Evolutionary conservation across 2,329 filamentous ascomycete genomes (phyloP), one percentile per base, ranked within the genome.

Genomic region (Leptoxyphium fumago): DNA sequence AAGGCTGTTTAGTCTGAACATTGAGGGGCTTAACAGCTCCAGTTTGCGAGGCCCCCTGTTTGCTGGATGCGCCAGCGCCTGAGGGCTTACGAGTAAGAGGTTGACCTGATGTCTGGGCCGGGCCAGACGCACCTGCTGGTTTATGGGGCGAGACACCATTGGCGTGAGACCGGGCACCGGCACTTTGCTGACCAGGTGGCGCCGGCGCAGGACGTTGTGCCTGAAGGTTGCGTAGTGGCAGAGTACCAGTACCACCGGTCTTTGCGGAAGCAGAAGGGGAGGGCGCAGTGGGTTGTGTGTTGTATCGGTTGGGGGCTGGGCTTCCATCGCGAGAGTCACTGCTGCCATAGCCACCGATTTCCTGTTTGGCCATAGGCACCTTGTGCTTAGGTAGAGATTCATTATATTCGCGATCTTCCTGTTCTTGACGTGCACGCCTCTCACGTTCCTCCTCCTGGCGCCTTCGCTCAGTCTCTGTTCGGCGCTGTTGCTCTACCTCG

Each of bases 301-400:
- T 94, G 64, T 87, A 96, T 48, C 86, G 77, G 29, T 67, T 60
- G 11, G 73, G 60, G 15, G 69, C 63, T 17, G 64, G 64, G 44
- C 64, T 67, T n/a, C 61, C 50, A 47, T 68, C 69, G 46, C 65
- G 55, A 30, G 60, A 50, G 15, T 49, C 39, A 39, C 70, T 66
- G 48, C 72, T 70, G 34, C 76, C 72, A 48, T 77, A 82, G 29
- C 80, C 80, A 45, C 84, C 85, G 52, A 96, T 68, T 62, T 96
- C 91, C 64, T 95, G 88, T 61, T 96, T 85, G 29, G 88, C 87
- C 51, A 91, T 58, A 2, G 85, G 84, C 10, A 79, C 67, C 60
- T 84, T 85, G 50, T 74, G 80, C 69, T 94, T 83, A 29, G 87
- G 89, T 47, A 95, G 67, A 18, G 84, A 86, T 30, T 85, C 83